A percentile compares a stretch with the other conserved stretches of the same genome.
Conservation (phyloP, 768 basidiomycete genomes). For the Trametes cingulata region DNA sequence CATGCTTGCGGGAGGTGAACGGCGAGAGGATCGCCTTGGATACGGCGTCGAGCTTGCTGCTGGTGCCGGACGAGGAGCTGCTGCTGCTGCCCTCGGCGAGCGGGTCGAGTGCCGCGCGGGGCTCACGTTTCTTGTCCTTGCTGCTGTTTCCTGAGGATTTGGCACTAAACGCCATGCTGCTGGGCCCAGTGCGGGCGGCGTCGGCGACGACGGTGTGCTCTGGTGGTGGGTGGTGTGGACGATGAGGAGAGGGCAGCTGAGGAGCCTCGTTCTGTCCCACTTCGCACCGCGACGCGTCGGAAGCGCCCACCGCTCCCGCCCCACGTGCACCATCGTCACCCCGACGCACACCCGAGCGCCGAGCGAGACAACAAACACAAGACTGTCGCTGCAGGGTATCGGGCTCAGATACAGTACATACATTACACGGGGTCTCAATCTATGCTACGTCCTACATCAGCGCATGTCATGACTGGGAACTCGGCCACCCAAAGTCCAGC, state of each 20-base stretch:
- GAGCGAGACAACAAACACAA: neutral
- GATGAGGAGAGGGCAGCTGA: neutral
- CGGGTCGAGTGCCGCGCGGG: conserved; percentile 42
- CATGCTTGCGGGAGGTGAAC: conserved; percentile 59
- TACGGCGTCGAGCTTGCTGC: conserved; percentile 57
- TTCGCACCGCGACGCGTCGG: conserved; percentile 22
- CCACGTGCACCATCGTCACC: conserved; percentile 21
- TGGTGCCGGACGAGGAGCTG: conserved; percentile 24
- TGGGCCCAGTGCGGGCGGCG: conserved; percentile 11
- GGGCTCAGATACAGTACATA: conserved; percentile 1
- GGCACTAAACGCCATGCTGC: conserved; percentile 30
- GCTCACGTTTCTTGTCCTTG: conserved; percentile 39
- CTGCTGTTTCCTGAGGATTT: conserved; percentile 9
- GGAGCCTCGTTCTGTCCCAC: conserved; percentile 7
- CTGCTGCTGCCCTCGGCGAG: conserved; percentile 25
- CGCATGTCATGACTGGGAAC: neutral
- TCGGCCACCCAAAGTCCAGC: conserved; percentile 73
- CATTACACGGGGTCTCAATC: neutral
- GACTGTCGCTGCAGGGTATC: neutral
- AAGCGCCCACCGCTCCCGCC: conserved; percentile 11
- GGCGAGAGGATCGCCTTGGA: conserved; percentile 73
- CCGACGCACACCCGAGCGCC: conserved; percentile 5
- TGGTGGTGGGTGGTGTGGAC: neutral
- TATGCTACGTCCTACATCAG: neutral
- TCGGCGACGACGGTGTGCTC: neutral